phyloP scores from a whole-genome alignment of 331 rosid species.

The Pyracantha coccinea region DNA sequence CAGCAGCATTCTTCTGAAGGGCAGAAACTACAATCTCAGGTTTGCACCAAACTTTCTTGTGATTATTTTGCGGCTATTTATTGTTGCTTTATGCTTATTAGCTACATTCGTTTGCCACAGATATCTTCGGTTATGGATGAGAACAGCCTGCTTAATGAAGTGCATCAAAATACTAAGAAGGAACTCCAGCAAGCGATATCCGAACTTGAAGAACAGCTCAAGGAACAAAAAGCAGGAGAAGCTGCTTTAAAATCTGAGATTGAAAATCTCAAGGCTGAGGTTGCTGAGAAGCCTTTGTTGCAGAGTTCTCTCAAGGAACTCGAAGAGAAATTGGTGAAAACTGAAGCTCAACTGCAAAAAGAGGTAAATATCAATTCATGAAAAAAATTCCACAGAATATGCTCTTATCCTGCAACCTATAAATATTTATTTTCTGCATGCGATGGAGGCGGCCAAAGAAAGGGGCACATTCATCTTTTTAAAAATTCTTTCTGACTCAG shows the following conservation, averaged over 20 bases:
- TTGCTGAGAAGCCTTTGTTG: conserved; percentile 50
- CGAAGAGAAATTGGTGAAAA: conserved; percentile 42
- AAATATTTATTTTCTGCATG: background rate
- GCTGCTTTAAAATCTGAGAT: conserved; percentile 48
- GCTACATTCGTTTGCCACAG: conserved; percentile 31
- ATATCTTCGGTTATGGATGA: conserved; percentile 66
- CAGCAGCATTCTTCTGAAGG: conserved; percentile 52
- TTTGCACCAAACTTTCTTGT: conserved; percentile 13
- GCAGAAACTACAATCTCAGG: conserved; percentile 77
- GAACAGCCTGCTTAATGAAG: conserved; percentile 67
- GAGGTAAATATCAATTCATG: conserved; percentile 38
- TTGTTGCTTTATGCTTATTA: conserved; percentile 3
- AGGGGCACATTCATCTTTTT: background rate
- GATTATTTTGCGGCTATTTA: background rate
- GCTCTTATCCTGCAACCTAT: background rate
- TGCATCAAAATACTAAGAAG: conserved; percentile 57
- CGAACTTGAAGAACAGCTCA: conserved; percentile 62
- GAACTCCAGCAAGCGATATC: conserved; percentile 56
- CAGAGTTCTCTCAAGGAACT: conserved; percentile 53
- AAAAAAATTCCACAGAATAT: background rate
- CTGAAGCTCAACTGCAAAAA: conserved; percentile 51
- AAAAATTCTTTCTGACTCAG: conserved; percentile 11
- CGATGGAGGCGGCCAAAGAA: background rate
- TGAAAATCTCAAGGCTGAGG: conserved; percentile 56
- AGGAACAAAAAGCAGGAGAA: conserved; percentile 53